These are phyloP conservation scores for Mortierella sp. DNA, from an alignment of 371 early-diverging fungal genomes.

Conservation along the genomic window DNA sequence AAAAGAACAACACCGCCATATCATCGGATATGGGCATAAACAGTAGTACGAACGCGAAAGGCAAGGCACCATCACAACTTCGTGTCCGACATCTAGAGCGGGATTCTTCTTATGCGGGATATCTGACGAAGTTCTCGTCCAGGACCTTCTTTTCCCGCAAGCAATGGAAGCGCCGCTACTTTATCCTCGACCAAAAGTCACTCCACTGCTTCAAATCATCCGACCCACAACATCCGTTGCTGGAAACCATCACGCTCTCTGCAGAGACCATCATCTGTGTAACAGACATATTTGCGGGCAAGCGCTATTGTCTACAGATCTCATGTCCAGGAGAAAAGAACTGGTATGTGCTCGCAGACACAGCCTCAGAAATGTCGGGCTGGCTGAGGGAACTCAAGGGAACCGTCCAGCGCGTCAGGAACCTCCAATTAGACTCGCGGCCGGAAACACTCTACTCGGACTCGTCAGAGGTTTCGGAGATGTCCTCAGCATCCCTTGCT, in stretches of 20 bases:
- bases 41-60: no score
- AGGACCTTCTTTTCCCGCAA: constrained; percentile 51
- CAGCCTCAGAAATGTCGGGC: constrained; percentile 47
- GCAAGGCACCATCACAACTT: constrained; percentile 17
- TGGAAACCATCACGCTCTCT: constrained; percentile 32
- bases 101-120: constrained; percentile 31
- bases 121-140: constrained; percentile 46
- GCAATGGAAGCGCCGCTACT: constrained; percentile 50
- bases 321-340: constrained; percentile 30
- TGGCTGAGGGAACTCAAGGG: constrained; percentile 46
- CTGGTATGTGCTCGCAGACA: constrained; percentile 48
- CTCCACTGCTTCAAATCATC: constrained; percentile 51
- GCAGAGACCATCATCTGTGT: constrained; percentile 37
- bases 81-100: constrained; percentile 38
- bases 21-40: constrained; percentile 1
- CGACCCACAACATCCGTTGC: constrained; percentile 39
- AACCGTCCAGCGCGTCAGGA: constrained; percentile 21
- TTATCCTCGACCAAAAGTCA: constrained; percentile 31
- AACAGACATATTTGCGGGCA: constrained; percentile 43
- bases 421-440: constrained; percentile 10
- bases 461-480: constrained; percentile 25
- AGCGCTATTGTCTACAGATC: constrained; percentile 41
- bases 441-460: constrained; percentile 31
- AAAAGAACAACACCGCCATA: background rate
- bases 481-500: constrained; percentile 8